Evolutionary conservation across 345 rosid genomes (phyloP).

Genomic region (Populus deltoides): DNA sequence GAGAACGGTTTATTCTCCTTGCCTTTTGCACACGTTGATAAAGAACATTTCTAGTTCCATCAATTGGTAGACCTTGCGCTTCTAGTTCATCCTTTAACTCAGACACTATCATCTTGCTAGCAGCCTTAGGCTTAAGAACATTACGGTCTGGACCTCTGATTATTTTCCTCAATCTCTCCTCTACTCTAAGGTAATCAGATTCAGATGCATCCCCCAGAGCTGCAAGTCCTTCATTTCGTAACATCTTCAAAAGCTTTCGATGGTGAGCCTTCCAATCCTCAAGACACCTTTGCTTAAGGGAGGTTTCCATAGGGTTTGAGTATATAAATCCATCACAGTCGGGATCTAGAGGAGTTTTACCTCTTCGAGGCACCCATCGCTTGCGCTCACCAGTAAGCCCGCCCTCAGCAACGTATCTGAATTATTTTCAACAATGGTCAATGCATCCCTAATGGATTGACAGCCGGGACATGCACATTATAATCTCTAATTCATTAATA

Average conservation of each 20-base stretch:
- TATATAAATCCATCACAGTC: conserved; percentile 85
- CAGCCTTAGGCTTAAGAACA: conserved; percentile 92
- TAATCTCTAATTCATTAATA: background rate
- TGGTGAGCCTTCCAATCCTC: conserved; percentile 77
- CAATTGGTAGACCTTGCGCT: conserved; percentile 90
- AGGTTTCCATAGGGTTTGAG: conserved; percentile 84
- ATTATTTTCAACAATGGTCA: conserved; percentile 19
- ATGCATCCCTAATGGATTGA: background rate
- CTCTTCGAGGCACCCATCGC: conserved; percentile 97
- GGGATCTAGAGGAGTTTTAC: conserved; percentile 91
- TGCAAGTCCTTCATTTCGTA: conserved; percentile 71
- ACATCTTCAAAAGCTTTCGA: conserved; percentile 63
- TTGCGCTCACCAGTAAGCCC: conserved; percentile 98
- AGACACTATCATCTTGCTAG: conserved; percentile 92
- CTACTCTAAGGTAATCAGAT: conserved; percentile 75
- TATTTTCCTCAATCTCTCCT: conserved; percentile 67
- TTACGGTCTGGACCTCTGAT: conserved; percentile 78
- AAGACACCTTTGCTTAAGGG: conserved; percentile 84
- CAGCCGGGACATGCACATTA: conserved; percentile 1
- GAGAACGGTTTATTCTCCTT: conserved; percentile 94
- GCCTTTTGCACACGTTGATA: conserved; percentile 99
- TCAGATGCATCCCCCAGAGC: conserved; percentile 74
- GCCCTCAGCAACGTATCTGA: conserved; percentile 84
- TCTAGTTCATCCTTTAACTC: conserved; percentile 94
- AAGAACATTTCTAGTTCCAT: conserved; percentile 96